Percentiles rank a stretch among this genome's conserved stretches.
Conservation (phyloP, 371 early-diverging fungal species). For the Saksenaea vasiformis region DNA sequence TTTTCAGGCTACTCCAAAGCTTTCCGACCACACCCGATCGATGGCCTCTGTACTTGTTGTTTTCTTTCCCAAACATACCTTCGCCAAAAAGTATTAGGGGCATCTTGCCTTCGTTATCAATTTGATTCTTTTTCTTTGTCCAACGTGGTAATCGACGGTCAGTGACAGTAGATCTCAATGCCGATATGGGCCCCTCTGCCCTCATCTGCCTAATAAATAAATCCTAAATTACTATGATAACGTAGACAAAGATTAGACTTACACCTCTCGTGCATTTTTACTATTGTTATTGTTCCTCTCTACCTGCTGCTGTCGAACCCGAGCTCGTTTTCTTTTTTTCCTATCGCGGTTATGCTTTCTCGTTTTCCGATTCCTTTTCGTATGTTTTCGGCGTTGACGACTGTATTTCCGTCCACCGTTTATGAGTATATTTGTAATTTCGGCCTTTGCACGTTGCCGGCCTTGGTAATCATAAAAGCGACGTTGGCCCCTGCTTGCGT, state of each 20-base stretch:
- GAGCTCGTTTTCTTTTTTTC: too few species aligned
- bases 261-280: too few species aligned
- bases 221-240: too few species aligned
- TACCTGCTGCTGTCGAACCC: too few species aligned
- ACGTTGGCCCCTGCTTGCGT: background rate
- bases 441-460: background rate
- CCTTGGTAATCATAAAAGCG: background rate
- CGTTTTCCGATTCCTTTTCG: too few species aligned
- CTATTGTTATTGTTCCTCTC: too few species aligned
- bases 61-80: slow-evolving; percentile 8
- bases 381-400: background rate
- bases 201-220: too few species aligned
- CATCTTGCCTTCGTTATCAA: background rate
- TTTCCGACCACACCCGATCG: background rate
- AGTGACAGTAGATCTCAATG: background rate
- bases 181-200: slow-evolving; percentile 1
- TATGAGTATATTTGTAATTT: background rate
- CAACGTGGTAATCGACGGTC: background rate
- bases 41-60: background rate
- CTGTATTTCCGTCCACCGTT: background rate
- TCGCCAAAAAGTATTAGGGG: slow-evolving; percentile 6
- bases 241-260: too few species aligned
- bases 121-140: background rate
- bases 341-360: too few species aligned
- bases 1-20: background rate